These are phyloP conservation scores for Solanum hybrid DNA, from an alignment of 305 asterid genomes.

Conservation along the genomic window DNA sequence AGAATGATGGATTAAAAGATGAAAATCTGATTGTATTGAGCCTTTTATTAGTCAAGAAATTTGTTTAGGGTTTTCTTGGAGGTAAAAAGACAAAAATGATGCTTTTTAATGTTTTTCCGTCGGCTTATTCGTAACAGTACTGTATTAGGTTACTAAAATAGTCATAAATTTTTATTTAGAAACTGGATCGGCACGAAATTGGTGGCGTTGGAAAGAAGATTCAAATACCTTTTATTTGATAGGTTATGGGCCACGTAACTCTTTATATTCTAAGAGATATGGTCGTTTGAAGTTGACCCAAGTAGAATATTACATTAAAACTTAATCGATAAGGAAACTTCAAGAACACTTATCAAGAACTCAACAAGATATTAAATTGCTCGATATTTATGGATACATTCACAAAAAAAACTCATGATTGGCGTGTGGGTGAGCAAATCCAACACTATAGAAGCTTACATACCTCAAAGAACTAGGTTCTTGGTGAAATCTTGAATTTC, in stretches of 20 bases:
- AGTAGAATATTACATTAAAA: not conserved
- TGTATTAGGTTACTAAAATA: not conserved
- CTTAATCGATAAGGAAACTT: not conserved
- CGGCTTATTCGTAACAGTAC: not conserved
- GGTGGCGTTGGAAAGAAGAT: not conserved
- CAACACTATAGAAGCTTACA: not conserved
- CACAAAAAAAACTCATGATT: not conserved
- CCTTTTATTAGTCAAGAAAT: not conserved
- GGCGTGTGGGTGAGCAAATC: not conserved
- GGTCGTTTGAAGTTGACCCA: not conserved
- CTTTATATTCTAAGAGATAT: not conserved
- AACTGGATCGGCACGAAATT: too few relatives aligned
- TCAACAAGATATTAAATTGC: not conserved
- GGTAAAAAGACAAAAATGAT: not conserved
- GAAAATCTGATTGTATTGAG: not conserved
- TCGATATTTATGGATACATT: not conserved
- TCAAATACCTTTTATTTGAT: not conserved
- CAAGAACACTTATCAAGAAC: not conserved
- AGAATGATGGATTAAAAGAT: not conserved
- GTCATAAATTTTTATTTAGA: not conserved
- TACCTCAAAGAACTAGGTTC: not conserved
- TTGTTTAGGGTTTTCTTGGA: not conserved
- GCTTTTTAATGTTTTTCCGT: too few relatives aligned
- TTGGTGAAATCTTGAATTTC: not conserved
- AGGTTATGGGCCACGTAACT: not conserved